Evolutionary conservation across 306 rosid genomes (phyloP).

Genomic region (Cicer cuneatum): DNA sequence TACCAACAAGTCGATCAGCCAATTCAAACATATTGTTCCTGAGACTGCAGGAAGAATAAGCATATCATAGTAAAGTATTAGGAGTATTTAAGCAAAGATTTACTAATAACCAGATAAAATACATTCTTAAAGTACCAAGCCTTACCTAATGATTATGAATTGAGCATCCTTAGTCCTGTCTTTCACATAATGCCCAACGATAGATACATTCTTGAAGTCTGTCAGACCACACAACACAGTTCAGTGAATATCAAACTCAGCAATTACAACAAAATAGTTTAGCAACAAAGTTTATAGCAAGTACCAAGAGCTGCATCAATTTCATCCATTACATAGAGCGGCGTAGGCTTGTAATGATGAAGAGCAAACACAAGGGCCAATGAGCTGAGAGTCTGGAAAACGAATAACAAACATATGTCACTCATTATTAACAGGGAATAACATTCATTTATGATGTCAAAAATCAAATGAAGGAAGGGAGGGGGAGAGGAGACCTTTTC

Average conservation of each 20-base stretch:
- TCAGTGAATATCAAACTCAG: constrained; percentile 22
- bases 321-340: constrained; percentile 97
- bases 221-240: constrained; percentile 44
- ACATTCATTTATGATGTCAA: constrained; percentile 1
- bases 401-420: constrained; percentile 23
- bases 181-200: constrained; percentile 92
- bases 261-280: background rate
- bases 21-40: constrained; percentile 97
- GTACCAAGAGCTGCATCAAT: constrained; percentile 95
- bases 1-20: constrained; percentile 94
- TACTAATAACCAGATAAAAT: background rate
- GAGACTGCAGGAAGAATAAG: constrained; percentile 58
- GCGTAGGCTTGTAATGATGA: constrained; percentile 98
- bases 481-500: constrained; percentile 71
- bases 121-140: constrained; percentile 33
- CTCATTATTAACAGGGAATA: background rate
- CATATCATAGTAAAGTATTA: constrained; percentile 26
- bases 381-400: constrained; percentile 91
- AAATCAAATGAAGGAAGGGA: background rate
- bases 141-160: constrained; percentile 83
- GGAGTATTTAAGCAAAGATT: background rate
- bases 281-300: constrained; percentile 10
- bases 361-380: constrained; percentile 97
- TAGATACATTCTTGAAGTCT: constrained; percentile 96
- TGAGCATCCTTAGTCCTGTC: constrained; percentile 95